Conservation (phyloP, 768 basidiomycete genomes). For the Macrolepiota fuliginosa region DNA sequence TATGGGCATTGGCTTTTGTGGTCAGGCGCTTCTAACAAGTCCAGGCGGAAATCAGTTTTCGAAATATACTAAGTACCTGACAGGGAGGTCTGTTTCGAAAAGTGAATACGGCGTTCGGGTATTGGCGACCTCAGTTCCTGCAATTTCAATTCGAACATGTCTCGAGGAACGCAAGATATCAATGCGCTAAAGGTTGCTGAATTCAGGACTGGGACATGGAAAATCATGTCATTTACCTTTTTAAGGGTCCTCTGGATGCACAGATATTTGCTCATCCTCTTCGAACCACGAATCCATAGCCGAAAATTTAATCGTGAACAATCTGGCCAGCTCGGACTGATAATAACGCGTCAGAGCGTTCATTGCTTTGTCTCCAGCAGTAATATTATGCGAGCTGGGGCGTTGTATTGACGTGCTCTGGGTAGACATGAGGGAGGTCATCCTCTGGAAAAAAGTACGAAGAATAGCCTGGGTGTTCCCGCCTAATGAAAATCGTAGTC, state of each 20-base stretch:
- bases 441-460: constrained; percentile 48
- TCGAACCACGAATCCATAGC: constrained; percentile 66
- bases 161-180: constrained; percentile 61
- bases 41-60: constrained; percentile 49
- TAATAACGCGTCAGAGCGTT: constrained; percentile 26
- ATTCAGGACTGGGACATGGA: neutral
- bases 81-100: constrained; percentile 55
- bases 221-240: constrained; percentile 41
- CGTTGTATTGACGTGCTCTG: constrained; percentile 29
- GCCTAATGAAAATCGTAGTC: constrained; percentile 26
- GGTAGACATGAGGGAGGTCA: constrained; percentile 42
- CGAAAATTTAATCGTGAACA: constrained; percentile 47
- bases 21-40: constrained; percentile 46
- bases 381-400: constrained; percentile 40
- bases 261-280: constrained; percentile 60
- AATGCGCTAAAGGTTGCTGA: constrained; percentile 45
- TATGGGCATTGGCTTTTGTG: constrained; percentile 55
- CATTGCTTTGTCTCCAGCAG: constrained; percentile 37
- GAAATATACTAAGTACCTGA: constrained; percentile 65
- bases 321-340: constrained; percentile 35
- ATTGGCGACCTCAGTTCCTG: constrained; percentile 63
- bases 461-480: constrained; percentile 55
- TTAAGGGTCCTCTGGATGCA: constrained; percentile 68
- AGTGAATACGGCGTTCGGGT: constrained; percentile 51
- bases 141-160: constrained; percentile 56